Base-by-base conservation (phyloP, 768 basidiomycete genomes). In the Serendipita sp. region DNA sequence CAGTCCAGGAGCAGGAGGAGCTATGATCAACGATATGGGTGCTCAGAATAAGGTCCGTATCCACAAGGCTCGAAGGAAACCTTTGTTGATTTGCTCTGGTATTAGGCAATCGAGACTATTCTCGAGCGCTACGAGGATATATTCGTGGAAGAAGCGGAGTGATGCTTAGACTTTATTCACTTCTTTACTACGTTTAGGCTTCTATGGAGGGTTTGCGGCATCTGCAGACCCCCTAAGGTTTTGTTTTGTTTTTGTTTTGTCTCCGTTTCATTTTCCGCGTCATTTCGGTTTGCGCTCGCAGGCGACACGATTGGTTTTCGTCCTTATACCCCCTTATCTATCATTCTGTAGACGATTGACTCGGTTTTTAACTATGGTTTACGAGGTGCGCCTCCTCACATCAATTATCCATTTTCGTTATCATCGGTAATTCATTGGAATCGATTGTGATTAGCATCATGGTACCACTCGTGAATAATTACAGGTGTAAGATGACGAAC, bases 111-210 rank as follows among this genome's bases (percentile, higher is more conserved):
- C 68, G 94, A 97, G 74, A 97, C 92, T 3, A 95, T 98, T 70
- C 77, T 98, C 68, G 84, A 86, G 70, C 92, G 94, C 72, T 98
- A 92, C 74, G 83, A 82, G 64, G 94, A 96, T 77, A 98, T 98
- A 70, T 98, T 98, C 74, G 87, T 97, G 67, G 94, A 95, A 69
- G 94, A 92, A 29, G 63, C 48, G 48, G 37, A 40, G 6, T 50
- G 48, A 50, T 23, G 18, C 8, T 18, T 8, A n/a, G n/a, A 2
- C 6, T 18, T 18, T 50, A 6, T 16, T 8, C 18, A 6, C n/a
- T 50, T 50, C 48, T 1, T 50, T 50, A 6, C 23, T 23, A 23
- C 23, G 23, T 23, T 23, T 23, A 23, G 23, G 23, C 1, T 23
- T 18, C 8, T 50, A 6, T 1, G 48, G 48, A 18, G 3, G 29